Evolutionary conservation across 2,329 filamentous ascomycete genomes (phyloP).

Genomic region (Pseudogymnoascus verrucosus): DNA sequence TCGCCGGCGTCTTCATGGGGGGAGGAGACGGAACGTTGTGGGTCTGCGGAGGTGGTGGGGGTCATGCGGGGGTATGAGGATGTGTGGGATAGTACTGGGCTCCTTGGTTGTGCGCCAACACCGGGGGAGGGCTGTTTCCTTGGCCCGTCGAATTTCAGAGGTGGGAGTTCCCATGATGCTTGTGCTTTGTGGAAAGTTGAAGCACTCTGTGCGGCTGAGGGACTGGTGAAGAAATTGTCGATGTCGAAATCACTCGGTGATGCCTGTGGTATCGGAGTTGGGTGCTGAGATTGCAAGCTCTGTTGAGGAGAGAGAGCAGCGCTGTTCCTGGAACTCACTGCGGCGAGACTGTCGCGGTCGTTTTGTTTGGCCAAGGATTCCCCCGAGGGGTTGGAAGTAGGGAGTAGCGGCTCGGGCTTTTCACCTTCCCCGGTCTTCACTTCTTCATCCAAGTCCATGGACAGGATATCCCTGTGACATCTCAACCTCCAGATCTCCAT

Average conservation of each 20-base stretch:
- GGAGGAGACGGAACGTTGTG: constrained; percentile 24
- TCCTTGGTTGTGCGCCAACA: constrained; percentile 33
- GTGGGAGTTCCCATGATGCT: constrained; percentile 37
- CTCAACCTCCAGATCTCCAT: constrained; percentile 88
- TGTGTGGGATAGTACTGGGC: constrained; percentile 18
- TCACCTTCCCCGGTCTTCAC: constrained; percentile 15
- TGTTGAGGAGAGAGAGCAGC: constrained; percentile 28
- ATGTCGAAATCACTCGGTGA: constrained; percentile 31
- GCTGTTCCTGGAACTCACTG: constrained; percentile 31
- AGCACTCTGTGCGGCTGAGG: constrained; percentile 34
- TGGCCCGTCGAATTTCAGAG: constrained; percentile 31
- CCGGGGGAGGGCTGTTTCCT: constrained; percentile 26
- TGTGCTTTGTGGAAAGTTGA: constrained; percentile 34
- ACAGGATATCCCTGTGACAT: constrained; percentile 82
- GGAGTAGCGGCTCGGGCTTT: constrained; percentile 12
- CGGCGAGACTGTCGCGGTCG: constrained; percentile 14
- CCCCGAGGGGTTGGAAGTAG: constrained; percentile 10
- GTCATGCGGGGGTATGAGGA: constrained; percentile 30
- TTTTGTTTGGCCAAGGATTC: constrained; percentile 12
- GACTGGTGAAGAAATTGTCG: constrained; percentile 42
- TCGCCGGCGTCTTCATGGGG: constrained; percentile 51
- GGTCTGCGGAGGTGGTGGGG: constrained; percentile 26
- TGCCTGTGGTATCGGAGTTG: constrained; percentile 23
- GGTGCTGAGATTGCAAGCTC: constrained; percentile 31
- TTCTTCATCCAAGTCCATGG: constrained; percentile 80